A percentile compares a stretch with the other conserved stretches of the same genome.
These are phyloP conservation scores for Penicillium polonicum DNA, from an alignment of 2,329 filamentous ascomycete genomes.

Conservation along the genomic window DNA sequence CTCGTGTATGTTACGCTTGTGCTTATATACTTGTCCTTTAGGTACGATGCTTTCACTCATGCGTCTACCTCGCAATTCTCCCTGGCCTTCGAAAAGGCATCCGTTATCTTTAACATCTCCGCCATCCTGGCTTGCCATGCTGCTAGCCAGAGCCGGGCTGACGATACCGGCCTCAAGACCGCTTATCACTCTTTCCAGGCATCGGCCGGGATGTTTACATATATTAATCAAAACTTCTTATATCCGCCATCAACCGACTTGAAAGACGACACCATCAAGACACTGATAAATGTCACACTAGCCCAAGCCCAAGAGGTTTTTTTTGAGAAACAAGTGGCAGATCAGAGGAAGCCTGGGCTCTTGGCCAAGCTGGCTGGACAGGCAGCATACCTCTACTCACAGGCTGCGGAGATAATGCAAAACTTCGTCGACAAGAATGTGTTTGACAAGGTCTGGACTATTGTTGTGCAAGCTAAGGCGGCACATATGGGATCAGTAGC, in stretches of 20 bases:
- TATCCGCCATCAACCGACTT: constrained; percentile 96
- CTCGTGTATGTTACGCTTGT: background rate
- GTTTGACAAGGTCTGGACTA: constrained; percentile 91
- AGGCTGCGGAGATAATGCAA: constrained; percentile 85
- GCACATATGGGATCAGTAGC: constrained; percentile 80
- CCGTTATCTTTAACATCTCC: constrained; percentile 99
- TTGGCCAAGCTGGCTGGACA: constrained; percentile 92
- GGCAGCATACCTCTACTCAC: constrained; percentile 80
- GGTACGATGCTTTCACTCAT: constrained; percentile 99
- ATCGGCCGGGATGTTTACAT: constrained; percentile 98
- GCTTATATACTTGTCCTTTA: constrained; percentile 39
- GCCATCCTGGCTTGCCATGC: constrained; percentile 95
- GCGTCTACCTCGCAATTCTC: constrained; percentile 97
- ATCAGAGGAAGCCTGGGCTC: constrained; percentile 88
- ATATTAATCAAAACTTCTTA: constrained; percentile 99
- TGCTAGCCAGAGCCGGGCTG: constrained; percentile 84
- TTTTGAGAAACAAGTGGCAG: constrained; percentile 88
- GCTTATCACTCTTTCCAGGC: constrained; percentile 98
- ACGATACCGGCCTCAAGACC: constrained; percentile 90
- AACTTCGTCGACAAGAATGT: constrained; percentile 88
- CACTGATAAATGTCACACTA: constrained; percentile 85
- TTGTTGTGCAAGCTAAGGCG: constrained; percentile 70
- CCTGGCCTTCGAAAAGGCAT: constrained; percentile 95
- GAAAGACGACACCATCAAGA: constrained; percentile 93
- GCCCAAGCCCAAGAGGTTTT: constrained; percentile 98